These are phyloP conservation scores for Thraustotheca clavata DNA, from an alignment of 352 stramenopile species.

Conservation along the genomic window DNA sequence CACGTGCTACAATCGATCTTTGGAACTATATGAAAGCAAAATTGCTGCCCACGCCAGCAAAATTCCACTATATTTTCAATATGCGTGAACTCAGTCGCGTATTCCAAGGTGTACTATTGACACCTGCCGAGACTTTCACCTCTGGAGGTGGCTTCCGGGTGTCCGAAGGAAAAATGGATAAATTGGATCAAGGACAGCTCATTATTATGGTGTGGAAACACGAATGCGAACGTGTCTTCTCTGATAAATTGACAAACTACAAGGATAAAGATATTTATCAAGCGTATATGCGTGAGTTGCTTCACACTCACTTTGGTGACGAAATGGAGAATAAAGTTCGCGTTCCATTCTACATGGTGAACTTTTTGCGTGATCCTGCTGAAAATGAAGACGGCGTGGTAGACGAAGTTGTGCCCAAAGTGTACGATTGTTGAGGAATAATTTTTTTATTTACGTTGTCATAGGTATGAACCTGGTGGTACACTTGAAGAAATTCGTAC, in stretches of 20 bases:
- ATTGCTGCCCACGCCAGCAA: slow-evolving; percentile 94
- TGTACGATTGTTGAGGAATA: slow-evolving; percentile 28
- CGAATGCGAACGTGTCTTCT: slow-evolving; percentile 97
- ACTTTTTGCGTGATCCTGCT: slow-evolving; percentile 95
- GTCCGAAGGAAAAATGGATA: slow-evolving; percentile 73
- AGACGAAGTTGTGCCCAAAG: slow-evolving; percentile 91
- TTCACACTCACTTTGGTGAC: slow-evolving; percentile 87
- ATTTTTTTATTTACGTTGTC: not conserved
- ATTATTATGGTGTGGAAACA: slow-evolving; percentile 96
- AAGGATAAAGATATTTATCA: slow-evolving; percentile 96
- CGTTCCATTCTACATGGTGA: slow-evolving; percentile 92
- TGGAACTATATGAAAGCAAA: slow-evolving; percentile 97
- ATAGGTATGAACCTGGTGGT: slow-evolving; percentile 91
- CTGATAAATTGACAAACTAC: slow-evolving; percentile 95
- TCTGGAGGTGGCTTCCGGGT: slow-evolving; percentile 81
- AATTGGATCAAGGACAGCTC: slow-evolving; percentile 88
- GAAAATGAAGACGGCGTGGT: slow-evolving; percentile 95
- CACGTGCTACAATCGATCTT: slow-evolving; percentile 92
- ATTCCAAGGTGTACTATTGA: slow-evolving; percentile 96
- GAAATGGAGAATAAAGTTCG: slow-evolving; percentile 63
- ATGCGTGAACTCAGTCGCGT: slow-evolving; percentile 97
- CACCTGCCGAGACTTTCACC: slow-evolving; percentile 91
- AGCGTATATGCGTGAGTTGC: slow-evolving; percentile 87
- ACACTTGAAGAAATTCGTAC: slow-evolving; percentile 86
- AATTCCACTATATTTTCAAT: slow-evolving; percentile 99